Base-by-base conservation (phyloP, 306 rosid species). In the Pachyrhizus erosus region DNA sequence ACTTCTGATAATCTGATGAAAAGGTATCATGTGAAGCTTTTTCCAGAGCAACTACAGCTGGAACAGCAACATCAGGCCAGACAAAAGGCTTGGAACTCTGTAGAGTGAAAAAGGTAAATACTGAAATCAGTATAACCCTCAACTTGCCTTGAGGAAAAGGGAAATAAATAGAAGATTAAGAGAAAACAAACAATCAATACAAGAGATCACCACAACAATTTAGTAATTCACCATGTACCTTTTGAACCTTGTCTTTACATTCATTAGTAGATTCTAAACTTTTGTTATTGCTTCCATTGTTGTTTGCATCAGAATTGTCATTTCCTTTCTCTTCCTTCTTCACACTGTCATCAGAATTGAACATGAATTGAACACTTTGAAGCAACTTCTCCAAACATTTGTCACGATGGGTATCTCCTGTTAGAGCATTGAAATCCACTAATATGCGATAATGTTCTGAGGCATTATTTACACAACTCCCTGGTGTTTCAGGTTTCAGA, bases 51-150 rank as follows among this genome's bases (percentile, higher is more conserved):
- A 83, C 85, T 58, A 92, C 87, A 2, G 97, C 97, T n/a, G 84
- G 84, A 75, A 96, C 90, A 60, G 94, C 98, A 77, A 60, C 94
- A 83, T 91, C 97, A 2, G 99, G 97, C 98, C 98, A 96, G 87
- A 84, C 81, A 51, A 92, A 90, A 80, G 92, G 26, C 84, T 92
- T 84, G 65, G 87, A 68, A 66, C 80, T 72, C 99, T 96, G 91
- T 57, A 84, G 43, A 68, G 73, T 7, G 66, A 23, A 83, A 62
- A 79, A 72, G 9, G 68, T 33, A 60, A 73, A 81, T 46, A 49
- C 9, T 77, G 69, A 81, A 65, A 60, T 42, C 86, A 73, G 49
- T 39, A 77, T 57, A 67, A 33, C 49, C 75, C 74, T 70, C 23
- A 21, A 55, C 26, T 18, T 18, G 26, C 13, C 60, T 18, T 26